Conservation (phyloP, 495 filamentous ascomycete genomes). For the Aspergillus ellipticus region DNA sequence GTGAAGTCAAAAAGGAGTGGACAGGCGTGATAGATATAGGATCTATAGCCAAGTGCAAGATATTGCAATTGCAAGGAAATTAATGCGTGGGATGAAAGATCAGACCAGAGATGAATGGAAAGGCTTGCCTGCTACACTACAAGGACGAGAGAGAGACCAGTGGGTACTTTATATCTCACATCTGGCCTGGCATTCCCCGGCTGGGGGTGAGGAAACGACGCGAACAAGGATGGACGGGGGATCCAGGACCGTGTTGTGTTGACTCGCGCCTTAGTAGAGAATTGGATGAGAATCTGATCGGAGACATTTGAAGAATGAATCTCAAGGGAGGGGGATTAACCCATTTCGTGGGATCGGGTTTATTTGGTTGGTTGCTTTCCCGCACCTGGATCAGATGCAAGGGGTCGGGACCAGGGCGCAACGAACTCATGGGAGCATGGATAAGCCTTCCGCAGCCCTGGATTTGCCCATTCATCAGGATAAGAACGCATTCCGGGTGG, state of each 20-base stretch:
- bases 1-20: constrained; percentile 5
- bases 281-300: not conserved
- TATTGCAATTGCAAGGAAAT: not conserved
- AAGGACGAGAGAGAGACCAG: not conserved
- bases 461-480: not conserved
- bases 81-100: not conserved
- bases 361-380: not conserved
- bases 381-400: not conserved
- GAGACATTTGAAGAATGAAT: not conserved
- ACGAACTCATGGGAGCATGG: not conserved
- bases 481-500: not conserved
- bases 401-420: not conserved
- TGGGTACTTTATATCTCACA: not conserved
- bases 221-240: no score
- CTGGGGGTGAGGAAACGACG: no score
- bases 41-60: constrained; percentile 2
- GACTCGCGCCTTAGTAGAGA: not conserved
- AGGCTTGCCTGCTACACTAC: not conserved
- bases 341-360: not conserved
- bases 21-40: constrained; percentile 6
- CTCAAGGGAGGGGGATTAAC: not conserved
- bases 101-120: not conserved
- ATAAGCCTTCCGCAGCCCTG: not conserved
- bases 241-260: not conserved
- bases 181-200: not conserved